A percentile compares a stretch with the other conserved stretches of the same genome.
Conservation (phyloP, 2,329 filamentous ascomycete genomes). For the Nannizziopsis arthrosporioides region DNA sequence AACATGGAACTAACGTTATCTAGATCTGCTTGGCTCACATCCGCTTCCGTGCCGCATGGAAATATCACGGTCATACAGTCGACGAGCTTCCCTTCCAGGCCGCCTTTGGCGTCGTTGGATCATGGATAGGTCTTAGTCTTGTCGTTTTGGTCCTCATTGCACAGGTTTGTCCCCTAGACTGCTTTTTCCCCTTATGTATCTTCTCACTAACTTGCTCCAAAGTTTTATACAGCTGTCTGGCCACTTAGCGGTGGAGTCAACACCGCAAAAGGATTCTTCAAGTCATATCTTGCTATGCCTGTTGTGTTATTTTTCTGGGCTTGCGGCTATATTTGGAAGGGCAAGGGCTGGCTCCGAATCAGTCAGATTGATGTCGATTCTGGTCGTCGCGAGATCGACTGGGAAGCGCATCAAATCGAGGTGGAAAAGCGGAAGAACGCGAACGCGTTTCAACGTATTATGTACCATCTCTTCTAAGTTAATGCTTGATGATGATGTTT, state of each 20-base stretch:
- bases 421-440: slow-evolving; percentile 12
- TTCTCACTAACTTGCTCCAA: background rate
- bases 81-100: slow-evolving; percentile 54
- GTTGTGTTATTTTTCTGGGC: slow-evolving; percentile 39
- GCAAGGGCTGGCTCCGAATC: slow-evolving; percentile 46
- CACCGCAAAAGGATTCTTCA: slow-evolving; percentile 21
- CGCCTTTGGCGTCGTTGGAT: slow-evolving; percentile 47
- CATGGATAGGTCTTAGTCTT: slow-evolving; percentile 48
- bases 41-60: slow-evolving; percentile 54
- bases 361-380: slow-evolving; percentile 56
- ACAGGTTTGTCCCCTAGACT: slow-evolving; percentile 25
- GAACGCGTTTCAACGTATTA: slow-evolving; percentile 8
- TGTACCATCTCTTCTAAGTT: slow-evolving; percentile 14
- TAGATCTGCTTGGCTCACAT: slow-evolving; percentile 54
- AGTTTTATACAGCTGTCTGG: slow-evolving; percentile 23
- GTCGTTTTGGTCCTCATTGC: slow-evolving; percentile 43
- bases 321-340: slow-evolving; percentile 53
- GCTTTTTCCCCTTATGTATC: slow-evolving; percentile 7
- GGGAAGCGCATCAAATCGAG: slow-evolving; percentile 48
- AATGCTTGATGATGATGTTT: background rate
- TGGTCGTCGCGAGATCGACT: slow-evolving; percentile 53
- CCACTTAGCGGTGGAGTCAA: slow-evolving; percentile 15
- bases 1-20: background rate
- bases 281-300: slow-evolving; percentile 23
- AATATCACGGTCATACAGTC: slow-evolving; percentile 43